Evolutionary conservation across 305 asterid species (phyloP).

Genomic region (Fraxinus nigra): DNA sequence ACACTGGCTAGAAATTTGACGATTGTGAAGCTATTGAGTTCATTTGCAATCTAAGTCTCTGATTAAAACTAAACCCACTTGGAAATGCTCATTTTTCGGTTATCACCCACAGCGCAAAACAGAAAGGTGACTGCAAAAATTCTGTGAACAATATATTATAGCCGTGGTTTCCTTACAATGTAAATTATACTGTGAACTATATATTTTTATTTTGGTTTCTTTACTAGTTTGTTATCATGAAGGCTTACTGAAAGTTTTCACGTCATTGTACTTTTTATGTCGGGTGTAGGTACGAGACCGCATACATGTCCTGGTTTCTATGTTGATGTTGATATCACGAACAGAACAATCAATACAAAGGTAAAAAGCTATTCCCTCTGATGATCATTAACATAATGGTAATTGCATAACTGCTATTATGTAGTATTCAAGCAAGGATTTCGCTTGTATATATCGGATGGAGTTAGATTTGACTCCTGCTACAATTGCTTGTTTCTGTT

Average conservation of each 20-base stretch:
- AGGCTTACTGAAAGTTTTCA: constrained; percentile 21
- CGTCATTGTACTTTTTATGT: constrained; percentile 12
- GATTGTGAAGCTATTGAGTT: not conserved
- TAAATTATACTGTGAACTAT: not conserved
- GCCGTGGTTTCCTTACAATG: not conserved
- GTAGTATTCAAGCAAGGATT: not conserved
- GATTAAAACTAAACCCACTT: not conserved
- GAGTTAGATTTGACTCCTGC: not conserved
- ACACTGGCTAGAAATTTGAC: no score
- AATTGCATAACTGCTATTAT: not conserved
- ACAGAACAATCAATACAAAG: constrained; percentile 91
- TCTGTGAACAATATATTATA: not conserved
- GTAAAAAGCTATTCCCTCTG: constrained; percentile 25
- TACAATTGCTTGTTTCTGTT: not conserved
- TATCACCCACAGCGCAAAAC: not conserved
- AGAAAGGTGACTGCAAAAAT: not conserved
- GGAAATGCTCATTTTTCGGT: not conserved
- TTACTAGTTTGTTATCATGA: not conserved
- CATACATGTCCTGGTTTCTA: constrained; percentile 71
- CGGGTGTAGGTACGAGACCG: constrained; percentile 61
- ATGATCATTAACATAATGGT: not conserved
- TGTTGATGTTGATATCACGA: constrained; percentile 83
- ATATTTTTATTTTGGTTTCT: not conserved
- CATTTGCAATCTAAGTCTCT: constrained; percentile 6
- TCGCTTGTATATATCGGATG: constrained; percentile 3